Evolutionary conservation across 1,284 basidiomycete genomes (phyloP).

Genomic region (Chalciporus sp.): DNA sequence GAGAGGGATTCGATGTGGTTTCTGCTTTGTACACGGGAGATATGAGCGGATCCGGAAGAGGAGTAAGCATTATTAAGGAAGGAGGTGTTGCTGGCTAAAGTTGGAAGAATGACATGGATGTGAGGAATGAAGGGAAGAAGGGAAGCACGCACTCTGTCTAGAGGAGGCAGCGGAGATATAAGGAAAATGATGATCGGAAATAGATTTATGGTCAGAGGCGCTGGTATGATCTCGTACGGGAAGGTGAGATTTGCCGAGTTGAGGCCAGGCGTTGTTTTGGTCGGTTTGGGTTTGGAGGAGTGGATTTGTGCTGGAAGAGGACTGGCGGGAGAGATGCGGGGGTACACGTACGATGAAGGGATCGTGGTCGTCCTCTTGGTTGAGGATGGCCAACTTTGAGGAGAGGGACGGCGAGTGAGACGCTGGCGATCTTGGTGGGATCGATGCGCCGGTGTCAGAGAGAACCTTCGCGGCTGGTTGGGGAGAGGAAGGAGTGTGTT

Average conservation of each 20-base stretch:
- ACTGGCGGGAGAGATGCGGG: conserved; percentile 30
- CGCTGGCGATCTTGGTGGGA: conserved; percentile 26
- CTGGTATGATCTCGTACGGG: conserved; percentile 8
- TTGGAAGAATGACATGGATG: conserved; percentile 9
- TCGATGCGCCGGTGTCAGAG: conserved; percentile 23
- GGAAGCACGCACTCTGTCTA: conserved; percentile 51
- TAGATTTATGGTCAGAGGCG: conserved; percentile 1
- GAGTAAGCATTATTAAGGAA: conserved; percentile 28
- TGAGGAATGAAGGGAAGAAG: conserved; percentile 5
- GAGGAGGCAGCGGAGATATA: conserved; percentile 29
- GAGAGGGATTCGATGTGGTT: conserved; percentile 36
- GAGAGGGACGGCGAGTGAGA: conserved; percentile 15
- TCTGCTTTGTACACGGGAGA: conserved; percentile 39
- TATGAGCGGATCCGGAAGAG: conserved; percentile 30
- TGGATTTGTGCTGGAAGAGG: conserved; percentile 30
- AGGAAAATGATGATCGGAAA: conserved; percentile 8
- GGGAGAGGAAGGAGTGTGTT: conserved; percentile 15
- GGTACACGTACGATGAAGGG: conserved; percentile 47
- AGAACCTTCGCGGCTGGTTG: conserved; percentile 10
- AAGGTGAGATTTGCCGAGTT: conserved; percentile 41
- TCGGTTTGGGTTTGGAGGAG: conserved; percentile 31
- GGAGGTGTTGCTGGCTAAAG: conserved; percentile 29
- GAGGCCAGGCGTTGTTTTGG: conserved; percentile 50
- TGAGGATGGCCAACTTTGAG: conserved; percentile 24
- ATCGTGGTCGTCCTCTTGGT: conserved; percentile 40